phyloP scores from a whole-genome alignment of 2,329 filamentous ascomycete genomes.

The Colletotrichum spaethianum region DNA sequence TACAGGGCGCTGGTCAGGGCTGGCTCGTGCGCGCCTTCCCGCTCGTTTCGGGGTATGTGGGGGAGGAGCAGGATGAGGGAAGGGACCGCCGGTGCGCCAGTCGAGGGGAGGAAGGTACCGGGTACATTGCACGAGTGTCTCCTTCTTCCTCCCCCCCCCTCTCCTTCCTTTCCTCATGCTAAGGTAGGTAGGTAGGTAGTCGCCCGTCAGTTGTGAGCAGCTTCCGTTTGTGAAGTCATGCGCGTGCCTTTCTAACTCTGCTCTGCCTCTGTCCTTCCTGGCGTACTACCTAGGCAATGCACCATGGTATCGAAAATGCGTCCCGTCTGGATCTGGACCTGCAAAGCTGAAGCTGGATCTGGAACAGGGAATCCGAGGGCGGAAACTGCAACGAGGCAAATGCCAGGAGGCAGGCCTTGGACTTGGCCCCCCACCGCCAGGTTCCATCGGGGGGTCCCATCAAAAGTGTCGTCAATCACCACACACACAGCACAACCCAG shows the following conservation, averaged over 20 bases:
- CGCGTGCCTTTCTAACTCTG: neutral
- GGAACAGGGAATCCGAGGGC: constrained; percentile 2
- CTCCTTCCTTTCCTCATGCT: constrained; percentile 1
- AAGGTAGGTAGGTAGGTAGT: neutral
- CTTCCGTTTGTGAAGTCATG: neutral
- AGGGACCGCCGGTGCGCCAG: neutral
- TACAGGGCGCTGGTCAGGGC: neutral
- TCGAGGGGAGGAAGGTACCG: neutral
- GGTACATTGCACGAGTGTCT: neutral
- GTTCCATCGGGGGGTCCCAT: constrained; percentile 15
- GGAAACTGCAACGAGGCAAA: constrained; percentile 4
- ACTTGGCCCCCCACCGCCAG: constrained; percentile 1
- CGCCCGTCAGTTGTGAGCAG: neutral
- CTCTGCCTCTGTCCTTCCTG: neutral
- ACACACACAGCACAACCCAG: neutral
- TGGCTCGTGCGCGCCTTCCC: constrained; percentile 35
- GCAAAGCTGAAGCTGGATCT: neutral
- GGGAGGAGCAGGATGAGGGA: constrained; percentile 3
- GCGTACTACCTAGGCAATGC: neutral
- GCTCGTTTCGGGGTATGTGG: constrained; percentile 39
- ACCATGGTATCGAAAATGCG: neutral
- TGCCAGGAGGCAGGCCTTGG: neutral
- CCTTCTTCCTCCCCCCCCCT: neutral
- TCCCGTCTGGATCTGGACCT: neutral
- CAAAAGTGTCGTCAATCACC: constrained; percentile 33